Conservation (phyloP, 1,284 basidiomycete species). For the Sporisorium iseilematis-ciliati region DNA sequence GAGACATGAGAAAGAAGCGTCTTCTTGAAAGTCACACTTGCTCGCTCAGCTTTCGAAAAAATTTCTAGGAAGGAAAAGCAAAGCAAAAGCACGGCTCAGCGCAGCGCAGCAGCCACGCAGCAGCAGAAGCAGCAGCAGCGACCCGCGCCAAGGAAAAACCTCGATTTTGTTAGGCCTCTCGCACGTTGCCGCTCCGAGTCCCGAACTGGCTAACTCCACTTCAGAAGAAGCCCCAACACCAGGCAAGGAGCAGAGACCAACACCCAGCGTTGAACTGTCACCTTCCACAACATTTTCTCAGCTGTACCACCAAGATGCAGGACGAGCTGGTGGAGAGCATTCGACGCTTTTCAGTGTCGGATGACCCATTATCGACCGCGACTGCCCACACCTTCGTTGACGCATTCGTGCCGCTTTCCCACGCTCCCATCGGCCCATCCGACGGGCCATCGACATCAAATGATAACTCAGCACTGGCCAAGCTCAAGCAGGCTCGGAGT, state of each 20-base stretch:
- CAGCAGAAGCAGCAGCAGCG: too few species aligned
- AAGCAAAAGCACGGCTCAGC: conserved; percentile 4
- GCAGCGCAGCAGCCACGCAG: conserved; percentile 22
- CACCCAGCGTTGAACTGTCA: background rate
- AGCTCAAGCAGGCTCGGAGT: conserved; percentile 32
- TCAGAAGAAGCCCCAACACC: background rate
- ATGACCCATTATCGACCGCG: conserved; percentile 43
- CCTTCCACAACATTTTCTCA: too few species aligned
- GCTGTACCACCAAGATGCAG: conserved; percentile 8
- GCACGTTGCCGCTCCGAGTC: conserved; percentile 13
- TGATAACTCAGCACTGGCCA: background rate
- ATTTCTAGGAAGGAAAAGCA: conserved; percentile 12
- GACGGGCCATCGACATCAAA: conserved; percentile 3
- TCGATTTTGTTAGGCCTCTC: conserved; percentile 7
- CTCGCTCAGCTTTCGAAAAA: conserved; percentile 19
- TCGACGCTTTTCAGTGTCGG: conserved; percentile 33
- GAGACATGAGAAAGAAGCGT: background rate
- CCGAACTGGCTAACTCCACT: conserved; percentile 14
- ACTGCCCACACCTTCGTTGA: conserved; percentile 39
- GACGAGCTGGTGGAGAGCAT: conserved; percentile 31
- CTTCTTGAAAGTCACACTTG: conserved; percentile 16
- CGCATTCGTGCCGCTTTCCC: conserved; percentile 35
- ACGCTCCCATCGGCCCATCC: background rate
- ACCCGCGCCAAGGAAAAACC: background rate
- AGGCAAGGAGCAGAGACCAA: background rate